A percentile compares a stretch with the other conserved stretches of the same genome.
Conservation (phyloP, 2,329 filamentous ascomycete genomes). For the Aspergillus vadensis region DNA sequence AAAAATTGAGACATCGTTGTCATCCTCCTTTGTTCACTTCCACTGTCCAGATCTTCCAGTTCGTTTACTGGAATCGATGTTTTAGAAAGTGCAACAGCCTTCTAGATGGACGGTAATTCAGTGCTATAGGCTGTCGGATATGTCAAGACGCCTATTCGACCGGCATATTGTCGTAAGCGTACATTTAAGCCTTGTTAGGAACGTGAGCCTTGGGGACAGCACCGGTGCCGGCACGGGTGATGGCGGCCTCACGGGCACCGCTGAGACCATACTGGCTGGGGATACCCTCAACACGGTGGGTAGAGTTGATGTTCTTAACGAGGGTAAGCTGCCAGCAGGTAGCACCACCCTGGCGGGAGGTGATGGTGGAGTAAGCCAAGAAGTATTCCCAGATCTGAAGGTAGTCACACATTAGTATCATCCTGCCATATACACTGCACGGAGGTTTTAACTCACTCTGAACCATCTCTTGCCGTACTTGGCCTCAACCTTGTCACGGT, state of each 20-base stretch:
- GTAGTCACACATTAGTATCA: constrained; percentile 2
- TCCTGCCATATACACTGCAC: background rate
- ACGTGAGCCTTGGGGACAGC: constrained; percentile 39
- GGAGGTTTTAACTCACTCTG: constrained; percentile 64
- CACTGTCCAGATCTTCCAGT: background rate
- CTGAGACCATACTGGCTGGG: constrained; percentile 67
- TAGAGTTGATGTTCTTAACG: constrained; percentile 88
- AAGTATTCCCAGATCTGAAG: constrained; percentile 85
- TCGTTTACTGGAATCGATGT: background rate
- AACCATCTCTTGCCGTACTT: constrained; percentile 97
- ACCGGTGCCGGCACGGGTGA: constrained; percentile 37
- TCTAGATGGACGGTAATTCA: background rate
- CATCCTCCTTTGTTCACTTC: background rate
- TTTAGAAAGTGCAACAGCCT: background rate
- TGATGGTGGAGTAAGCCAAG: constrained; percentile 81
- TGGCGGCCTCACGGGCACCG: constrained; percentile 61
- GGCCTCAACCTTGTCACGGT: constrained; percentile 85
- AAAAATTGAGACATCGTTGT: background rate
- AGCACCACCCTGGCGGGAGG: constrained; percentile 78
- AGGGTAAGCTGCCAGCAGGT: constrained; percentile 85
- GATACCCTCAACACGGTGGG: constrained; percentile 77
- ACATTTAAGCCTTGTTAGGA: constrained; percentile 31
- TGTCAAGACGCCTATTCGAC: background rate
- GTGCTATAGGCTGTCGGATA: background rate
- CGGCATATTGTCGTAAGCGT: background rate